phyloP scores from a whole-genome alignment of 306 rosid genomes.

The Glycyrrhiza uralensis region DNA sequence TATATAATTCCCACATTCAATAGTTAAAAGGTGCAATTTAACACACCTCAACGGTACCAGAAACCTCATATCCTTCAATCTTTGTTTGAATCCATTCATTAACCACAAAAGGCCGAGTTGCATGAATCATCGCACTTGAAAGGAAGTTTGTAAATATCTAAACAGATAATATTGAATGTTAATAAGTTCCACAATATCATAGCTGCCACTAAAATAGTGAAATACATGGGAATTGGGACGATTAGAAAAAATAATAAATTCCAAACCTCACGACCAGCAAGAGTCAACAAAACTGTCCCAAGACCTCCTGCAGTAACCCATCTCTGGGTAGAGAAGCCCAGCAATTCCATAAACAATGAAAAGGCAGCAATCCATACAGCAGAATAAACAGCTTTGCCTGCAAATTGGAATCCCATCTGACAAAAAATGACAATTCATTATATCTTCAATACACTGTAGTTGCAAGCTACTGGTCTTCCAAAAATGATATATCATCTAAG shows the following conservation, averaged over 20 bases:
- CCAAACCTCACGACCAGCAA: conserved; percentile 96
- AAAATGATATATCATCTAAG: conserved; percentile 12
- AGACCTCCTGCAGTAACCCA: conserved; percentile 99
- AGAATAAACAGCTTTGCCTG: conserved; percentile 83
- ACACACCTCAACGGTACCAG: conserved; percentile 94
- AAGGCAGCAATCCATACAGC: conserved; percentile 96
- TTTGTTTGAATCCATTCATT: conserved; percentile 97
- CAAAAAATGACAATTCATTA: conserved; percentile 16
- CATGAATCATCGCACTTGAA: conserved; percentile 94
- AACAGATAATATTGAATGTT: conserved; percentile 19
- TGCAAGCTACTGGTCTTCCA: conserved; percentile 5
- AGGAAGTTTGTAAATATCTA: conserved; percentile 97
- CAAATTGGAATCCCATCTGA: conserved; percentile 98
- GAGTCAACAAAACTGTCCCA: conserved; percentile 94
- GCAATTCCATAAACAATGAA: conserved; percentile 89
- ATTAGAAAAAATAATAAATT: neutral
- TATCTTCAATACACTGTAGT: conserved; percentile 10
- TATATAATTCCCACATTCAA: neutral
- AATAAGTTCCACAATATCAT: conserved; percentile 13
- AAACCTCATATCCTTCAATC: conserved; percentile 95
- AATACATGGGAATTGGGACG: neutral
- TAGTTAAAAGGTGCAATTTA: conserved; percentile 16
- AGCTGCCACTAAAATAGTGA: conserved; percentile 3
- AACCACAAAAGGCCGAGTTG: conserved; percentile 88
- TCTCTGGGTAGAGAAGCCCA: conserved; percentile 92